Base-by-base conservation (phyloP, 2,329 filamentous ascomycete species). In the Pseudogymnoascus destructans region DNA sequence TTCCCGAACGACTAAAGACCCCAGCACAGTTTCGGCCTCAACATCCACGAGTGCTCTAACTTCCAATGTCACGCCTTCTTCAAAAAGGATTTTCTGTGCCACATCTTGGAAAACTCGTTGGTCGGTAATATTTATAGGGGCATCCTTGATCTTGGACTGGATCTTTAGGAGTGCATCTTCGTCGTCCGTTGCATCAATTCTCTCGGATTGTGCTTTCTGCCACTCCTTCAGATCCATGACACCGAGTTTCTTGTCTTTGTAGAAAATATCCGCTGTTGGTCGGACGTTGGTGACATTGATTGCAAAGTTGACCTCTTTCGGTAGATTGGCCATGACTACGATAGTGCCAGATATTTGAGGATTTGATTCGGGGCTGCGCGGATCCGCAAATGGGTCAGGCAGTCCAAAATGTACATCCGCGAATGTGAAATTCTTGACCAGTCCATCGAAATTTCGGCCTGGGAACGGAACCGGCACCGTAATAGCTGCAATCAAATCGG, bases 391-490 rank as follows among this genome's bases (percentile, higher is more conserved):
- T 0, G 88, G 86, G 65, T 90, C 82, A 0, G 93, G 93, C 49
- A 98, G 74, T 55, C 81, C 82, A 70, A 98, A 95, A 66, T 95
- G 83, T 38, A 95, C 89, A 67, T 96, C 81, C 1, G 84, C 82
- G 63, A 97, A 74, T 19, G 89, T 87, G 68, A 97, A 96, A 64
- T 93, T 92, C 64, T 85, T 86, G 68, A 98, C 86, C 13, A 95
- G 74, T 63, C 87, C 84, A 63, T 90, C 89, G 65, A 96, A 85
- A 0, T 84, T 84, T 60, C 84, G 82, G 4, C 89, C 89, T 0
- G 89, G 88, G 62, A 97, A 87, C 5, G 89, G 86, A 5, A 97
- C 75, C 2, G 91, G 90, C 0, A 97, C 77, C 0, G 85, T 91
- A 57, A 97, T 80, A 64, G 87, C 89, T 49, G 84, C 83, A 35